Percentiles rank a stretch among this genome's conserved stretches.
phyloP scores from a whole-genome alignment of 495 filamentous ascomycete species.

The Aspergillus nanangensis region DNA sequence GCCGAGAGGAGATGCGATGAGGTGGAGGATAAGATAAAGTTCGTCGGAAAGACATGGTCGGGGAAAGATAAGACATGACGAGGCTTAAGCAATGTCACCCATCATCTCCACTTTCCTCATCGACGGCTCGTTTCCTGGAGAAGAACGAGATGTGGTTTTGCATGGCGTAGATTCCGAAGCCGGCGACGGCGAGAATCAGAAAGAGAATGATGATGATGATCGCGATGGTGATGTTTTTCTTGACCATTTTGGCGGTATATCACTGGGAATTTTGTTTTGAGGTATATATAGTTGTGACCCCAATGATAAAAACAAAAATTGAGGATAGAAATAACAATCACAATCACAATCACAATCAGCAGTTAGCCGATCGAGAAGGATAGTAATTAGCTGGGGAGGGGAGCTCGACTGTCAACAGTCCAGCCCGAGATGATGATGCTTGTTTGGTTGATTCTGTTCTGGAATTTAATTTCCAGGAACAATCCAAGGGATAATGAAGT shows the following conservation, averaged over 20 bases:
- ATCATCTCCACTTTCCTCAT: constrained; percentile 40
- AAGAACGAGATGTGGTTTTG: constrained; percentile 42
- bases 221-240: constrained; percentile 75
- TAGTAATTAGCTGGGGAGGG: no score
- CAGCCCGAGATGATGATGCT: no score
- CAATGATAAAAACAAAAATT: background rate
- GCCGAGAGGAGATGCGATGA: no score
- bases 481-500: constrained; percentile 9
- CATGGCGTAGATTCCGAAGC: constrained; percentile 61
- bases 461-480: constrained; percentile 1
- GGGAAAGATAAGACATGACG: background rate
- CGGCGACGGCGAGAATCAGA: constrained; percentile 64
- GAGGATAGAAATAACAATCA: no score
- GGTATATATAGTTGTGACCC: background rate
- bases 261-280: background rate
- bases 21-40: background rate
- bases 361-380: no score
- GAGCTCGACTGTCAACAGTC: no score
- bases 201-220: constrained; percentile 81
- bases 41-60: background rate
- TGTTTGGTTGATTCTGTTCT: no score
- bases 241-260: constrained; percentile 38
- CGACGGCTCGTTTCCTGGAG: constrained; percentile 24
- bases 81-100: constrained; percentile 11
- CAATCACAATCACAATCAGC: no score